Evolutionary conservation across 148 eudicot genomes (phyloP).

Genomic region (Rhododendron griersonianum): DNA sequence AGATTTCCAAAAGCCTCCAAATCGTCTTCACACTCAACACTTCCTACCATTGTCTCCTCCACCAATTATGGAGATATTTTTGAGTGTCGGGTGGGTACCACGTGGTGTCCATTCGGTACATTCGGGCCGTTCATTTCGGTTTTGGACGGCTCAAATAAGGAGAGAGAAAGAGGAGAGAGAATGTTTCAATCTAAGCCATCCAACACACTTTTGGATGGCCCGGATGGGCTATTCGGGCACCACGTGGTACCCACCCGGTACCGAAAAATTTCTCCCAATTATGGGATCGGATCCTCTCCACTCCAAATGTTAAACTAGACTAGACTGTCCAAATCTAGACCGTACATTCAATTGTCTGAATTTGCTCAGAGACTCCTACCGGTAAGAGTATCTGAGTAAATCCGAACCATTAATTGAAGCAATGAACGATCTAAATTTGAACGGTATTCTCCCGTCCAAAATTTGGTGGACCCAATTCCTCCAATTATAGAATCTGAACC

Average conservation of each 20-base stretch:
- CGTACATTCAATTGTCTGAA: background rate
- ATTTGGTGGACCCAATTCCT: background rate
- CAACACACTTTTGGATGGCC: too few species aligned
- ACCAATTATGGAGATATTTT: too few species aligned
- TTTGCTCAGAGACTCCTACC: background rate
- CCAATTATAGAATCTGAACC: background rate
- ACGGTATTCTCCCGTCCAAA: background rate
- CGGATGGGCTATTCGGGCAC: too few species aligned
- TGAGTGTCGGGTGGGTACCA: too few species aligned
- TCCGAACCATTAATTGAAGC: background rate
- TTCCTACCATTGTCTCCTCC: background rate
- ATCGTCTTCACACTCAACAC: background rate
- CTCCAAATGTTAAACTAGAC: background rate
- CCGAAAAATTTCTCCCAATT: background rate
- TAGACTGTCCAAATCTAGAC: background rate
- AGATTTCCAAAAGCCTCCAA: too few species aligned
- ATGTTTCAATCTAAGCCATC: accelerated
- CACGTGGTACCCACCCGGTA: too few species aligned
- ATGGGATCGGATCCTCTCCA: background rate
- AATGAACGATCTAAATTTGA: too few species aligned
- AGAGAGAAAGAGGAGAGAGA: too few species aligned
- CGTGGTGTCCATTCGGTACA: too few species aligned
- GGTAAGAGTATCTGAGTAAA: too few species aligned
- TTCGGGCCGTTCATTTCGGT: too few species aligned
- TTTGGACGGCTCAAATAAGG: too few species aligned